A percentile compares a stretch with the other conserved stretches of the same genome.
Evolutionary conservation across 768 basidiomycete genomes (phyloP).

Genomic region (Hygrocybe punicea): DNA sequence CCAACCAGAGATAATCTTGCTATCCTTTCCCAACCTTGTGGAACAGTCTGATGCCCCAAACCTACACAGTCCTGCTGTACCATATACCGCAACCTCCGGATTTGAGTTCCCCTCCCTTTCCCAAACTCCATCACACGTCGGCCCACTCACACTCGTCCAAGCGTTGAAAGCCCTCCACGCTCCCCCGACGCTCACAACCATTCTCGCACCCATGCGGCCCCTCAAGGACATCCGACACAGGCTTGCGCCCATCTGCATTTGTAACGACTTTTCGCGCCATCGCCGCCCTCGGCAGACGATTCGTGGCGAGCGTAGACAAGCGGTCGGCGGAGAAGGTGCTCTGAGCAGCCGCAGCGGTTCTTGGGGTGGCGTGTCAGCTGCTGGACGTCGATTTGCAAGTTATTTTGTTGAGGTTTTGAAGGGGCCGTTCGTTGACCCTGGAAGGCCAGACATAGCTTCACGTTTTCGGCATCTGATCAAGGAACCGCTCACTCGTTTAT

Average conservation of each 20-base stretch:
- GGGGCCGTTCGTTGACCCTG: not conserved
- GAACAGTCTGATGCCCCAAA: constrained; percentile 8
- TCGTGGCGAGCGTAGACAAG: constrained; percentile 40
- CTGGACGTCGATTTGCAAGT: constrained; percentile 25
- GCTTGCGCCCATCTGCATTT: constrained; percentile 43
- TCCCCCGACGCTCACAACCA: constrained; percentile 13
- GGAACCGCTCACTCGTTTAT: not conserved
- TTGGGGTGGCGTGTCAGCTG: constrained; percentile 28
- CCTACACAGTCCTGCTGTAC: not conserved
- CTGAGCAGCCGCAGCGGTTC: constrained; percentile 38
- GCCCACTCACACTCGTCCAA: constrained; percentile 40
- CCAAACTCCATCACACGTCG: constrained; percentile 20
- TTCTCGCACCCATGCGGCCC: constrained; percentile 12
- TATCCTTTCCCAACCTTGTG: constrained; percentile 27
- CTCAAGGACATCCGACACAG: constrained; percentile 28
- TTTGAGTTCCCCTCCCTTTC: constrained; percentile 10
- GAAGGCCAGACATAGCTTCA: not conserved
- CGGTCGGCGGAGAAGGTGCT: constrained; percentile 47
- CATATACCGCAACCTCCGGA: constrained; percentile 9
- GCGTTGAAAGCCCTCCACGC: constrained; percentile 35
- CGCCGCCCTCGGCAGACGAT: constrained; percentile 31
- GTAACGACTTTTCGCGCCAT: constrained; percentile 36
- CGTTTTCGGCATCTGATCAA: not conserved
- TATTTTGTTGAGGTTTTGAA: not conserved
- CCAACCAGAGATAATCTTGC: constrained; percentile 10